Evolutionary conservation across 2,329 filamentous ascomycete species (phyloP).

Genomic region (Emericellopsis cladophorae): DNA sequence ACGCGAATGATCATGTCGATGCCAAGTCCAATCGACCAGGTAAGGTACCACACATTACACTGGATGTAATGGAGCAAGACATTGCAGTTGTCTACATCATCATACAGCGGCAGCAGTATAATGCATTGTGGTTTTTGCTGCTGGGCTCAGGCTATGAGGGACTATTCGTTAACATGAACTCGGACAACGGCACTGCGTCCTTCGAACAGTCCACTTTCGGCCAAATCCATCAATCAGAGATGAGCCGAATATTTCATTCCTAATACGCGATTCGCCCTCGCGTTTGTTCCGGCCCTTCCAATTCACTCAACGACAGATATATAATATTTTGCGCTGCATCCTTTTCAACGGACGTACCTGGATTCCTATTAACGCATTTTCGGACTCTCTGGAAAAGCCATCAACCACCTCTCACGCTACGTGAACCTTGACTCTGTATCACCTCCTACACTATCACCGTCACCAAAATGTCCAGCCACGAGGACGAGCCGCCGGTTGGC

Average conservation of each 20-base stretch:
- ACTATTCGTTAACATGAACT: background rate
- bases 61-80: no score
- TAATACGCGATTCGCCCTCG: background rate
- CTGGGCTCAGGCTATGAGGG: background rate
- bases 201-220: slow-evolving; percentile 1
- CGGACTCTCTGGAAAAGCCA: no score
- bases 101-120: no score
- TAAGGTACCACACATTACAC: no score
- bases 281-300: background rate
- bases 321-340: no score
- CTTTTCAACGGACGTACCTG: no score
- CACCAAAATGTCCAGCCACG: no score
- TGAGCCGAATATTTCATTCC: background rate
- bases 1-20: background rate
- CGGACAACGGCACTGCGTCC: background rate
- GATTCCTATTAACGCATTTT: no score
- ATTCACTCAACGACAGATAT: background rate
- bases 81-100: no score
- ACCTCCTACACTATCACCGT: no score
- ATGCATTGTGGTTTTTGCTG: background rate
- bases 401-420: no score
- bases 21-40: background rate
- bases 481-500: slow-evolving; percentile 5
- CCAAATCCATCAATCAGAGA: slow-evolving; percentile 1
- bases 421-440: no score